Evolutionary conservation across 1,284 basidiomycete genomes (phyloP), one percentile per base, ranked within the genome.

Genomic region (Leucoagaricus sp.): DNA sequence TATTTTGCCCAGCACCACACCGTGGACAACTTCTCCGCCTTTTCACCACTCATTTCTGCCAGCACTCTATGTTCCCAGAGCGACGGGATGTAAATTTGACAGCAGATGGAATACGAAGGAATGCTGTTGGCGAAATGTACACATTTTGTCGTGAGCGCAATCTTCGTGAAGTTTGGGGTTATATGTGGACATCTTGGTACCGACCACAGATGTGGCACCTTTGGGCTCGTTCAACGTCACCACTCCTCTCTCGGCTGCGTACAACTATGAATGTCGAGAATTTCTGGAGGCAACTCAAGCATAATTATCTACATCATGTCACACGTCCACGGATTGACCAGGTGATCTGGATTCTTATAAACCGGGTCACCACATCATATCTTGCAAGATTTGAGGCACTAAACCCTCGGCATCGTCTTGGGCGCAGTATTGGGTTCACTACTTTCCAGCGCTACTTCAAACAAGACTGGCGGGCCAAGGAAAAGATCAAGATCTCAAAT

Each of bases 181-280:
- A 75, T 38, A 49, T 73, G 58, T 75, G 72, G 73, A 60, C 61
- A 26, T 63, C 41, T 2, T 75, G 72, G 72, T 74, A 74, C 55
- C 45, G 53, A n/a, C 66, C 63, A 5, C 60, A 60, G 12, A 64
- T 60, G 58, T 75, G 70, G 70, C 56, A 52, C 15, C 65, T 73
- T 0, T 74, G 72, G 71, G 69, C 72, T 19, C 61, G 65, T 3
- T 72, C 69, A 15, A 58, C 66, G 5, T 64, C 62, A 1, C 51
- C 57, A 0, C 60, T 55, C 31, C 23, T 72, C 3, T 65, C 69
- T 0, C 57, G 60, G 1, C 58, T 69, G 1, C 53, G 64, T 2
- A 75, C 70, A 0, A 75, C 69, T 0, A 75, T 75, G 70, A 64
- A 53, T 28, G 66, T 68, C 8, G 69, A 74, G 52, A 74, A 71